Evolutionary conservation across 176 grass and related monocot species (phyloP).

Genomic region (Rhipidocladum racemiflorum): DNA sequence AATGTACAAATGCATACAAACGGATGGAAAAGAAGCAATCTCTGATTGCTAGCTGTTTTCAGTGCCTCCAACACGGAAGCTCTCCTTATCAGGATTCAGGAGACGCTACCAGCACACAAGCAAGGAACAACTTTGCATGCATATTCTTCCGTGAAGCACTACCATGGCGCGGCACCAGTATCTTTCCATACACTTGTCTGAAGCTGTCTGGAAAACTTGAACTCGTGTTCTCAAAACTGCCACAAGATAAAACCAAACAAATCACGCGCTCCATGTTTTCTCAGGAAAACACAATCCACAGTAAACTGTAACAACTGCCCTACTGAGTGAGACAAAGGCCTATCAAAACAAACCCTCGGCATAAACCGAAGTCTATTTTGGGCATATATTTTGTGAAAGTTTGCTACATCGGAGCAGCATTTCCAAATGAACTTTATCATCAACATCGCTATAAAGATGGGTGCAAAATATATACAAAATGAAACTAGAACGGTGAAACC

Average conservation of each 20-base stretch:
- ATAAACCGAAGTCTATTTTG: slow-evolving; percentile 3
- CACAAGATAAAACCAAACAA: background rate
- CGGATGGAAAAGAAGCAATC: background rate
- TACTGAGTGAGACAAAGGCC: background rate
- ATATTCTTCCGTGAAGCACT: background rate
- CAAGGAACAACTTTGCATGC: background rate
- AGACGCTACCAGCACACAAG: background rate
- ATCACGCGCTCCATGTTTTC: background rate
- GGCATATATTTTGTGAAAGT: slow-evolving; percentile 23
- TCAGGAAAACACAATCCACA: background rate
- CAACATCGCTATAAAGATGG: slow-evolving; percentile 44
- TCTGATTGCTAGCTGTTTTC: background rate
- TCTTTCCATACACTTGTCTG: slow-evolving; percentile 12
- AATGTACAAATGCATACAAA: background rate
- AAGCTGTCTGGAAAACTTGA: background rate
- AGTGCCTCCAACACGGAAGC: background rate
- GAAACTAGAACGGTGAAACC: slow-evolving; percentile 31
- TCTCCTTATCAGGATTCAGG: background rate
- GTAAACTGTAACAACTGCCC: background rate
- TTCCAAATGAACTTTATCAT: slow-evolving; percentile 37
- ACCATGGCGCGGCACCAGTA: background rate
- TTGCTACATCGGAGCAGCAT: slow-evolving; percentile 25
- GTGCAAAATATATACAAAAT: slow-evolving; percentile 52
- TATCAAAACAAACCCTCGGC: slow-evolving; percentile 16
- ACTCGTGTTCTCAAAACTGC: background rate